Evolutionary conservation across 2,329 filamentous ascomycete genomes (phyloP), one percentile per base, ranked within the genome.

Genomic region (Phaeosphaeria sp.): DNA sequence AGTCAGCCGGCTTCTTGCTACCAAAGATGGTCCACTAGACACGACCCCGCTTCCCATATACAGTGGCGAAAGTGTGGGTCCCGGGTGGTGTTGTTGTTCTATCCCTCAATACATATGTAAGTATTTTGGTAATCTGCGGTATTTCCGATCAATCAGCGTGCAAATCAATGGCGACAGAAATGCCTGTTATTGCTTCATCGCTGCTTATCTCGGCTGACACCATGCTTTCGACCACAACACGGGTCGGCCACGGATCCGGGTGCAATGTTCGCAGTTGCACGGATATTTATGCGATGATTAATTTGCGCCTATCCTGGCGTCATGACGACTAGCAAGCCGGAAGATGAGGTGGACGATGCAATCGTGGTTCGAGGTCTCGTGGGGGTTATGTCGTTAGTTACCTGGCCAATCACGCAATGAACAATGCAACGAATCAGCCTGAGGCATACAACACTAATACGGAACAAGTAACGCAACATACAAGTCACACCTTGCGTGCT

Each of bases 391-490:
- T 73, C 65, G 72, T 66, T 60, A 68, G 52, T 25, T 51, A 47
- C 66, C 64, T 56, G 55, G 66, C 70, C 68, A 71, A 74, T 75
- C 66, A 73, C 73, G 73, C 72, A 69, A 75, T 74, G 42, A 49
- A 59, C 56, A 53, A 62, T 63, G 46, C 20, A 22, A 55, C 71
- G 62, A 71, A 72, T 69, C 65, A 72, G 22, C 59, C 58, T 54
- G 42, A 51, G 39, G 41, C 52, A 50, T 25, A 41, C 20, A 11
- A 21, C 22, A 47, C 18, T 39, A 21, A 23, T 27, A 25, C 44
- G 33, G 21, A 27, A 48, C 52, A 33, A 27, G 6, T 33, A 53
- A 23, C 47, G 56, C 59, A 56, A 64, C 64, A 64, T 66, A 42
- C 17, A 22, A 48, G 36, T 46, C 20, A 53, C 11, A 13, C 21